Evolutionary conservation across 176 grass and related monocot species (phyloP).

Genomic region (Aechmea fasciata): DNA sequence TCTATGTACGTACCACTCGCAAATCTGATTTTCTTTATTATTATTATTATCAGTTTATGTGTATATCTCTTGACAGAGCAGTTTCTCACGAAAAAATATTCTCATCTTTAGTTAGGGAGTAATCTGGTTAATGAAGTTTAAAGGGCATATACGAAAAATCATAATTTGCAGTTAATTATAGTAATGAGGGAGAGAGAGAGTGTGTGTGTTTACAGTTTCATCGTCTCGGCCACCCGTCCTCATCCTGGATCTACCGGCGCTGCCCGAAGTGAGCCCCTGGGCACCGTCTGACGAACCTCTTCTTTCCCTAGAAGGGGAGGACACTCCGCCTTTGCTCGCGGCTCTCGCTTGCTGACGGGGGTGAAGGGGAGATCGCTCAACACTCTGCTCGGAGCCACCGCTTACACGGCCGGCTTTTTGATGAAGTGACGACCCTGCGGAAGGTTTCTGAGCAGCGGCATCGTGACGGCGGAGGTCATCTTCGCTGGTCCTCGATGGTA

Average conservation of each 20-base stretch:
- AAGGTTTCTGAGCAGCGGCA: constrained; percentile 14
- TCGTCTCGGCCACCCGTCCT: constrained; percentile 39
- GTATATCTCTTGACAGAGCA: too few relatives aligned
- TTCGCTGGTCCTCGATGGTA: constrained; percentile 16
- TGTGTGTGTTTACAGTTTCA: constrained; percentile 35
- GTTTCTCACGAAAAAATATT: not conserved
- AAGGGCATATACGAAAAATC: not conserved
- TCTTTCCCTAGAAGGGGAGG: constrained; percentile 49
- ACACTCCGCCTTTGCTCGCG: constrained; percentile 38
- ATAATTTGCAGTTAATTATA: not conserved
- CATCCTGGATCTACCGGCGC: constrained; percentile 37
- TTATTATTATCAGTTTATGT: too few relatives aligned
- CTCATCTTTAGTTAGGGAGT: not conserved
- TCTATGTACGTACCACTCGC: too few relatives aligned
- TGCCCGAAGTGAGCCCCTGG: not conserved
- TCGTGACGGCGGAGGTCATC: constrained; percentile 37
- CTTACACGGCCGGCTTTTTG: constrained; percentile 15
- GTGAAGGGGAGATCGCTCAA: constrained; percentile 48
- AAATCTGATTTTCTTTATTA: too few relatives aligned
- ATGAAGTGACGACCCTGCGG: constrained; percentile 34
- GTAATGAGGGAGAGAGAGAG: too few relatives aligned
- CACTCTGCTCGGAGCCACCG: constrained; percentile 5
- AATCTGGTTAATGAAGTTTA: not conserved
- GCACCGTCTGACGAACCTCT: constrained; percentile 31
- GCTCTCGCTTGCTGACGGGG: constrained; percentile 37